Conservation (phyloP, 2,329 filamentous ascomycete genomes). For the Colletotrichum filicis region DNA sequence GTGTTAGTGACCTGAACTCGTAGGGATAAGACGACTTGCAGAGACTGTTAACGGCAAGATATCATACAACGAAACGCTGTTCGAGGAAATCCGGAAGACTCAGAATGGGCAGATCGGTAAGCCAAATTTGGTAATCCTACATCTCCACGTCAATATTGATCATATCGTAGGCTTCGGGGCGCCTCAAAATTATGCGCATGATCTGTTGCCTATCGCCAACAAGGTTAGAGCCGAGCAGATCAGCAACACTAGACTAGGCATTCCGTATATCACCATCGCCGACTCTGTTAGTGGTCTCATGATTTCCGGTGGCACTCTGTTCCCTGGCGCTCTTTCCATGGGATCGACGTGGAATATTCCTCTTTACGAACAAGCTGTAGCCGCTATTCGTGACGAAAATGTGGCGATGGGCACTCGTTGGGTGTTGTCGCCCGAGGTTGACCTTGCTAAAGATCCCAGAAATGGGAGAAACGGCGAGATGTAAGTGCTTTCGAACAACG, state of each 20-base stretch:
- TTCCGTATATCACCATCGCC: constrained; percentile 41
- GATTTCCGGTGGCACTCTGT: constrained; percentile 44
- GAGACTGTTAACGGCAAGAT: constrained; percentile 13
- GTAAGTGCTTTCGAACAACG: constrained; percentile 16
- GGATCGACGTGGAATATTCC: constrained; percentile 44
- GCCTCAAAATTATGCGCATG: constrained; percentile 42
- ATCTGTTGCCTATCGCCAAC: constrained; percentile 42
- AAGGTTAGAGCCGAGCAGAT: constrained; percentile 37
- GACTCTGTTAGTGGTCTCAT: constrained; percentile 45
- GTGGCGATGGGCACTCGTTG: constrained; percentile 44
- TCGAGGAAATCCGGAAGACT: constrained; percentile 20
- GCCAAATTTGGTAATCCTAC: background rate
- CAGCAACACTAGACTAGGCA: constrained; percentile 36
- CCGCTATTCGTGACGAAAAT: constrained; percentile 45
- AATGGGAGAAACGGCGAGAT: constrained; percentile 39
- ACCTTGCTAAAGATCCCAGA: constrained; percentile 45
- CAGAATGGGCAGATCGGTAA: constrained; percentile 31
- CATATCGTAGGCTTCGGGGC: constrained; percentile 39
- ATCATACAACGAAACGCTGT: constrained; percentile 13
- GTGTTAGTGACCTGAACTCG: too few relatives aligned
- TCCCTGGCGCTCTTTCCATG: constrained; percentile 44
- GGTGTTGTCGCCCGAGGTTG: constrained; percentile 47
- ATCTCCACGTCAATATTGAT: too few relatives aligned
- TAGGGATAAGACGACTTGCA: constrained; percentile 14
- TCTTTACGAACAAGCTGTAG: constrained; percentile 41